Percentiles rank a stretch among this genome's conserved stretches.
These are phyloP conservation scores for Thielaviopsis musarum DNA, from an alignment of 2,329 filamentous ascomycete genomes.

Conservation along the genomic window DNA sequence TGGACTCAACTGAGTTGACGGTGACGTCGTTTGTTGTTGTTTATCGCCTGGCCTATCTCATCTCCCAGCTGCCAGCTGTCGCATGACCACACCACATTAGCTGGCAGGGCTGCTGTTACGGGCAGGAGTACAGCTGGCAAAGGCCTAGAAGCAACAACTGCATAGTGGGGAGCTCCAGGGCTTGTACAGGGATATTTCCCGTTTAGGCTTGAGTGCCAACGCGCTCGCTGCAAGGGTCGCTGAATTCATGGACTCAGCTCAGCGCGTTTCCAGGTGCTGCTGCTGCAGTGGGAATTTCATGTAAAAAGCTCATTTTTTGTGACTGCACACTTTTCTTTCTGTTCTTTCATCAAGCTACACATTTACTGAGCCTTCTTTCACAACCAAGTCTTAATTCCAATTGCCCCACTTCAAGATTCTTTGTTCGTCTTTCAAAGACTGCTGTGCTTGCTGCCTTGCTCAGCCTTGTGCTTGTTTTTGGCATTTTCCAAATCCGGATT, in stretches of 20 bases:
- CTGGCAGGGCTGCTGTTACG: too few relatives aligned
- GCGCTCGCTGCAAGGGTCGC: not conserved
- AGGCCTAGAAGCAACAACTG: too few relatives aligned
- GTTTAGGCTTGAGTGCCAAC: not conserved
- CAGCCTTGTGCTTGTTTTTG: not conserved
- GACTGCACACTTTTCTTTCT: not conserved
- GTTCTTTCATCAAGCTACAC: not conserved
- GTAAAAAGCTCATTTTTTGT: not conserved
- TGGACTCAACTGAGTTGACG: not conserved
- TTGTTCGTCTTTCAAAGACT: too few relatives aligned
- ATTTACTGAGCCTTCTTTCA: too few relatives aligned
- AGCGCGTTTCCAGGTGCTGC: not conserved
- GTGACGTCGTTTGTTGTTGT: not conserved
- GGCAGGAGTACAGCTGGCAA: too few relatives aligned
- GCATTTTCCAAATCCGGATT: not conserved
- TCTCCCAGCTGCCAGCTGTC: not conserved
- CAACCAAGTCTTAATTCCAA: too few relatives aligned
- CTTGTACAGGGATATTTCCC: not conserved
- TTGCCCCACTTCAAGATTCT: too few relatives aligned
- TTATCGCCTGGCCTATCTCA: not conserved
- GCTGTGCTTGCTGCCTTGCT: too few relatives aligned
- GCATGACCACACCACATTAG: not conserved
- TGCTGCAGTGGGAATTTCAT: not conserved
- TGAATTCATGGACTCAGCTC: not conserved
- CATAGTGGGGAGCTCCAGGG: too few relatives aligned